A percentile compares a stretch with the other conserved stretches of the same genome.
These are phyloP conservation scores for Aspergillus vadensis DNA, from an alignment of 2,329 filamentous ascomycete species.

Conservation along the genomic window DNA sequence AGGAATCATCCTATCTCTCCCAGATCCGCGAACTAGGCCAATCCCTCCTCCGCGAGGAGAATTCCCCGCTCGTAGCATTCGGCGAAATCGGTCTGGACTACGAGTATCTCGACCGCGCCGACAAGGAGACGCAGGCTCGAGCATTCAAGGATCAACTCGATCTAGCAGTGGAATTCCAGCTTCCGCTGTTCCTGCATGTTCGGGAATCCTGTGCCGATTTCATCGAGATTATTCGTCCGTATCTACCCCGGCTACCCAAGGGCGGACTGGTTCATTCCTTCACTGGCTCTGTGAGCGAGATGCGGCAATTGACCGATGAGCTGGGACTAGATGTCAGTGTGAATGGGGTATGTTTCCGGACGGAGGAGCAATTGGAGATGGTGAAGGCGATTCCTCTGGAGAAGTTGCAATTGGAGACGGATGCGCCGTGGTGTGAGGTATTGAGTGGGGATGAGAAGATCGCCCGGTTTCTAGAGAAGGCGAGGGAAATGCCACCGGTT, in stretches of 20 bases:
- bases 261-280: slow-evolving; percentile 83
- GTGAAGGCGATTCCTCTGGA: slow-evolving; percentile 45
- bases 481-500: slow-evolving; percentile 40
- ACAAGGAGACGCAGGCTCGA: slow-evolving; percentile 45
- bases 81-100: slow-evolving; percentile 57
- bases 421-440: slow-evolving; percentile 54
- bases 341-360: slow-evolving; percentile 53
- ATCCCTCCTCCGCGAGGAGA: slow-evolving; percentile 23
- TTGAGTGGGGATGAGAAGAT: slow-evolving; percentile 42
- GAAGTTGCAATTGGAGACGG: slow-evolving; percentile 51
- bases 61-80: slow-evolving; percentile 47
- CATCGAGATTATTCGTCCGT: slow-evolving; percentile 44
- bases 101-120: slow-evolving; percentile 48
- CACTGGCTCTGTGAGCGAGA: slow-evolving; percentile 66
- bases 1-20: slow-evolving; percentile 10
- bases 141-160: slow-evolving; percentile 49
- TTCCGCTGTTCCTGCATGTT: slow-evolving; percentile 41
- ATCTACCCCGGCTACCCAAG: slow-evolving; percentile 39
- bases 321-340: slow-evolving; percentile 51
- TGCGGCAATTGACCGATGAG: slow-evolving; percentile 37
- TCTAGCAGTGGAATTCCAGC: slow-evolving; percentile 35
- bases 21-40: slow-evolving; percentile 24
- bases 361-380: slow-evolving; percentile 46
- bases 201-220: slow-evolving; percentile 50
- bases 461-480: slow-evolving; percentile 44